Percentiles rank a stretch among this genome's conserved stretches.
phyloP scores from a whole-genome alignment of 176 grass and related monocot genomes.

The Hsuehochloa calcarea region DNA sequence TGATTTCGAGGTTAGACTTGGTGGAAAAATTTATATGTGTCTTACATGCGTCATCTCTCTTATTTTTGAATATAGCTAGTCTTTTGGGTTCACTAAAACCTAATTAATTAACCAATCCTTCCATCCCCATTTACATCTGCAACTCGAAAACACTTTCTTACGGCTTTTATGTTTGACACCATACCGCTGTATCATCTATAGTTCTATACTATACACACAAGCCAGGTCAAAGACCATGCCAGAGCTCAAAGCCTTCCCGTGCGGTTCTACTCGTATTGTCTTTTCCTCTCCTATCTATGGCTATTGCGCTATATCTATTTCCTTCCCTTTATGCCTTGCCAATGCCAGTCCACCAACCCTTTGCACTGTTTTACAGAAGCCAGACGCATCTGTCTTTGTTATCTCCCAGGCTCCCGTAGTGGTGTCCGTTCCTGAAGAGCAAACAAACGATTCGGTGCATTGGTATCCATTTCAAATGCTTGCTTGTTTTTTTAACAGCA shows the following conservation, averaged over 20 bases:
- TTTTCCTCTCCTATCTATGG: not conserved
- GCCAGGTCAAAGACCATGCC: constrained; percentile 50
- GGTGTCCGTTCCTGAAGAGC: not conserved
- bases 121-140: not conserved
- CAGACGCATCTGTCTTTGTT: not conserved
- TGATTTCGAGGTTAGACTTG: too few species aligned
- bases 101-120: not conserved
- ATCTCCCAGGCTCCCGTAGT: not conserved
- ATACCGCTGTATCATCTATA: not conserved
- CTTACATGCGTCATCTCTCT: too few species aligned
- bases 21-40: too few species aligned
- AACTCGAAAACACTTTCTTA: not conserved
- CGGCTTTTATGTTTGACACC: not conserved
- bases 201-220: not conserved
- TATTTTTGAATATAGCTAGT: not conserved
- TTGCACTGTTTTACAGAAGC: not conserved
- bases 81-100: not conserved
- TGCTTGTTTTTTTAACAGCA: not conserved
- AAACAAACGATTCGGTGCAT: constrained; percentile 23
- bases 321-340: not conserved
- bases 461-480: constrained; percentile 7
- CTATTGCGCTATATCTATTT: not conserved
- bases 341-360: not conserved
- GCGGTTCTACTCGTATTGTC: constrained; percentile 34
- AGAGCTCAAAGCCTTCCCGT: constrained; percentile 34